Evolutionary conservation across 1,284 basidiomycete genomes (phyloP).

Genomic region (Coniferiporia weirii): DNA sequence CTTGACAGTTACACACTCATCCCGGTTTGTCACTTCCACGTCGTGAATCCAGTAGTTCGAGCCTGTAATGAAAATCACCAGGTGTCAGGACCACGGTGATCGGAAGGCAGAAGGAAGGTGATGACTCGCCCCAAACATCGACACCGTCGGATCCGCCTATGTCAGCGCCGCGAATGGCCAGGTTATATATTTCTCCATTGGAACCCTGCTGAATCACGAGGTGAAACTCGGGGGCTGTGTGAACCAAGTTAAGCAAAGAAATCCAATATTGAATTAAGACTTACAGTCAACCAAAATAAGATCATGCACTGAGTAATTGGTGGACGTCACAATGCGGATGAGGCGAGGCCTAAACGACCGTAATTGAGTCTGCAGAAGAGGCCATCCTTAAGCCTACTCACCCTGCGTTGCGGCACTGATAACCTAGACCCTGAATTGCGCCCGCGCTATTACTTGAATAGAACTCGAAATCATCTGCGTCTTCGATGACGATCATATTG

Average conservation of each 20-base stretch:
- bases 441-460: conserved; percentile 33
- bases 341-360: conserved; percentile 26
- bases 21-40: conserved; percentile 34
- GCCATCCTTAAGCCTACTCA: not conserved
- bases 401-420: conserved; percentile 31
- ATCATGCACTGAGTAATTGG: conserved; percentile 33
- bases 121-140: conserved; percentile 28
- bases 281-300: conserved; percentile 32
- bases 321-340: conserved; percentile 30
- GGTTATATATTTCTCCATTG: conserved; percentile 33
- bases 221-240: conserved; percentile 34
- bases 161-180: conserved; percentile 33
- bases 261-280: not conserved
- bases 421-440: conserved; percentile 31
- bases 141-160: conserved; percentile 34
- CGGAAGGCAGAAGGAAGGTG: too few relatives aligned
- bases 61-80: conserved; percentile 1
- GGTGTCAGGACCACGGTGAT: not conserved
- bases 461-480: conserved; percentile 34
- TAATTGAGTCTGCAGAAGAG: not conserved
- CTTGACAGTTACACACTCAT: conserved; percentile 36
- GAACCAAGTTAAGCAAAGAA: not conserved
- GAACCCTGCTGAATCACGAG: conserved; percentile 29
- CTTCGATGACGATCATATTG: conserved; percentile 31
- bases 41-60: conserved; percentile 34